phyloP scores from a whole-genome alignment of 2,329 filamentous ascomycete species.

The Lachnum nothofagi region DNA sequence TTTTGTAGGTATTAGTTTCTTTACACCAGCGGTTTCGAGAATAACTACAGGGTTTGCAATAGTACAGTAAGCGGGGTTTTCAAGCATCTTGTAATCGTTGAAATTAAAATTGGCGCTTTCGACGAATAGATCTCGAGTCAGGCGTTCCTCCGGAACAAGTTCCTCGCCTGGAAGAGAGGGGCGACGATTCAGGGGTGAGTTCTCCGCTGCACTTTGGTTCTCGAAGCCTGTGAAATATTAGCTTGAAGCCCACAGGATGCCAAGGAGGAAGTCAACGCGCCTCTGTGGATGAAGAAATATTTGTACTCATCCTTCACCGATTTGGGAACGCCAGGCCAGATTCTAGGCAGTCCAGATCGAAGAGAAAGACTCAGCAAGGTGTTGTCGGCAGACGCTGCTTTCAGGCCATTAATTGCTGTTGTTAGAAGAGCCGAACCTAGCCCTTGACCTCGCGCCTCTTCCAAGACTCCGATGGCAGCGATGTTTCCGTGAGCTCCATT shows the following conservation, averaged over 20 bases:
- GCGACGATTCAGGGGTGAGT: too few relatives aligned
- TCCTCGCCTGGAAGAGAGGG: too few relatives aligned
- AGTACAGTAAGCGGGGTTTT: too few relatives aligned
- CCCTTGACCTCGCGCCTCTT: conserved; percentile 33
- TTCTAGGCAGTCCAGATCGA: conserved; percentile 37
- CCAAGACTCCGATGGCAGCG: conserved; percentile 36
- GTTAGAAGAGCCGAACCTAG: conserved; percentile 36
- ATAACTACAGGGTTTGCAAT: too few relatives aligned
- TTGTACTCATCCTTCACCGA: conserved; percentile 34
- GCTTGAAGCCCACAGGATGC: conserved; percentile 4
- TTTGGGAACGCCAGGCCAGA: conserved; percentile 41
- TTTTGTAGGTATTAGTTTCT: too few relatives aligned
- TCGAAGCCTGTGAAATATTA: not conserved
- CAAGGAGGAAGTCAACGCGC: conserved; percentile 32
- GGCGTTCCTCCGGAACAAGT: too few relatives aligned
- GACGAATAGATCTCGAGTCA: too few relatives aligned
- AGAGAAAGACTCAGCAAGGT: conserved; percentile 22
- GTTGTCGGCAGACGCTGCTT: conserved; percentile 28
- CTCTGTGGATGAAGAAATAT: conserved; percentile 37
- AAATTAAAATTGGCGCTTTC: too few relatives aligned
- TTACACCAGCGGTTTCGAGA: too few relatives aligned
- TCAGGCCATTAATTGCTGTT: conserved; percentile 27
- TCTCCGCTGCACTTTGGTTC: too few relatives aligned
- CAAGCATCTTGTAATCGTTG: too few relatives aligned
- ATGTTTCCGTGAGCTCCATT: conserved; percentile 29